A percentile compares a stretch with the other conserved stretches of the same genome.
These are phyloP conservation scores for Fraxinus pennsylvanica DNA, from an alignment of 257 asterid species.

Conservation along the genomic window DNA sequence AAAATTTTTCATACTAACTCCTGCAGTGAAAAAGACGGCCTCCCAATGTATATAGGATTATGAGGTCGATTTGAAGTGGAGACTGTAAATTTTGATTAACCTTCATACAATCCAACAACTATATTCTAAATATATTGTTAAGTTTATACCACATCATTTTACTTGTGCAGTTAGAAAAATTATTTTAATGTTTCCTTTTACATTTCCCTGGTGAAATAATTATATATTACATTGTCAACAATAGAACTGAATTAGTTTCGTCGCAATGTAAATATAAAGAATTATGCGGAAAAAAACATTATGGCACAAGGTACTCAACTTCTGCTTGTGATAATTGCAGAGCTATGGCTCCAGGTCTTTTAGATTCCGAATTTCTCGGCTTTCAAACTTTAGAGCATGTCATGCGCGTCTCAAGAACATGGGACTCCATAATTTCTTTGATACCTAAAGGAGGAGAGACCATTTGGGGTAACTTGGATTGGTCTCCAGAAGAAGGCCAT, in stretches of 20 bases:
- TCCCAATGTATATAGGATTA: too few relatives aligned
- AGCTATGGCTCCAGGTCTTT: constrained; percentile 76
- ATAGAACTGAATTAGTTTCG: neutral
- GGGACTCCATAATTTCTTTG: constrained; percentile 81
- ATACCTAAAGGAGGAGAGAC: constrained; percentile 93
- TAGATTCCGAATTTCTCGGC: constrained; percentile 68
- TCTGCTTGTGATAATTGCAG: constrained; percentile 35
- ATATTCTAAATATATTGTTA: too few relatives aligned
- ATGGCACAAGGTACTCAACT: neutral
- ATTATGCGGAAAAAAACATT: neutral
- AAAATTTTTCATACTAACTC: too few relatives aligned
- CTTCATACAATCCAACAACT: too few relatives aligned
- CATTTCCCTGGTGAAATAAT: neutral
- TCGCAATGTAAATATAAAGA: neutral
- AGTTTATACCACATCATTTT: neutral
- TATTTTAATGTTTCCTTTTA: neutral
- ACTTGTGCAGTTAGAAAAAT: neutral
- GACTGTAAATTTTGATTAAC: too few relatives aligned
- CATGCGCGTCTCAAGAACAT: constrained; percentile 70
- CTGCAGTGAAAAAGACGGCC: neutral
- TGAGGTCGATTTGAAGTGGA: too few relatives aligned
- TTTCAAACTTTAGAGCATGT: constrained; percentile 75
- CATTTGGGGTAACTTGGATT: constrained; percentile 80
- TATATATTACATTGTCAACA: neutral
- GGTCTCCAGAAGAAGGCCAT: constrained; percentile 83